Percentiles rank a stretch among this genome's conserved stretches.
Conservation (phyloP, 1,139 yeast genomes). For the Spathaspora sp. region DNA sequence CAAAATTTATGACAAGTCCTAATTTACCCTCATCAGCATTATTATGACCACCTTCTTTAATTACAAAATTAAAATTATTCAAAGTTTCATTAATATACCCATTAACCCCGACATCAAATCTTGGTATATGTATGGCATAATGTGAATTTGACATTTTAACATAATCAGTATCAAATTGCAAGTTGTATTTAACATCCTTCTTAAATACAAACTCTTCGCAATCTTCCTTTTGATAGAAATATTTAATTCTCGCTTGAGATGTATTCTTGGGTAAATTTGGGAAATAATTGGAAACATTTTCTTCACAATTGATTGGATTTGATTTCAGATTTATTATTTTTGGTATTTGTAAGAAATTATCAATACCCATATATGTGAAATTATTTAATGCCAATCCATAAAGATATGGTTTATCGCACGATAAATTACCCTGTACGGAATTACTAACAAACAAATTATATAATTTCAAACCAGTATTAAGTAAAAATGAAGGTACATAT, state of each 20-base stretch:
- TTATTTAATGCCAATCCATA: conserved; percentile 64
- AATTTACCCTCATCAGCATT: conserved; percentile 36
- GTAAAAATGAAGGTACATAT: conserved; percentile 51
- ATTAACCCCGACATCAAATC: conserved; percentile 42
- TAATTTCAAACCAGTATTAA: conserved; percentile 52
- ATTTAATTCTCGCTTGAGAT: conserved; percentile 33
- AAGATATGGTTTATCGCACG: conserved; percentile 57
- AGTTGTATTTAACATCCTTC: conserved; percentile 22
- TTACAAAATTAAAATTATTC: conserved; percentile 45
- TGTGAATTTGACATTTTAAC: conserved; percentile 42
- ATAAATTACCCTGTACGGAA: conserved; percentile 63
- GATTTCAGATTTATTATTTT: conserved; percentile 5
- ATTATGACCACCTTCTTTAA: conserved; percentile 39
- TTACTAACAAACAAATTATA: conserved; percentile 61
- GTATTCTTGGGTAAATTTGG: conserved; percentile 26
- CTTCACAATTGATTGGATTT: conserved; percentile 11
- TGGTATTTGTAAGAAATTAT: conserved; percentile 5
- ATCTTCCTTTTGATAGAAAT: conserved; percentile 28
- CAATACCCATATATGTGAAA: conserved; percentile 38
- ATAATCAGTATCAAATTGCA: conserved; percentile 42
- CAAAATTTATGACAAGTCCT: conserved; percentile 43
- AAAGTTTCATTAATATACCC: conserved; percentile 42
- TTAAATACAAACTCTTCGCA: conserved; percentile 34
- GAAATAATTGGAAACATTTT: conserved; percentile 17
- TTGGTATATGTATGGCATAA: conserved; percentile 43